These are phyloP conservation scores for Capronia americana DNA, from an alignment of 2,329 filamentous ascomycete species.

Conservation along the genomic window DNA sequence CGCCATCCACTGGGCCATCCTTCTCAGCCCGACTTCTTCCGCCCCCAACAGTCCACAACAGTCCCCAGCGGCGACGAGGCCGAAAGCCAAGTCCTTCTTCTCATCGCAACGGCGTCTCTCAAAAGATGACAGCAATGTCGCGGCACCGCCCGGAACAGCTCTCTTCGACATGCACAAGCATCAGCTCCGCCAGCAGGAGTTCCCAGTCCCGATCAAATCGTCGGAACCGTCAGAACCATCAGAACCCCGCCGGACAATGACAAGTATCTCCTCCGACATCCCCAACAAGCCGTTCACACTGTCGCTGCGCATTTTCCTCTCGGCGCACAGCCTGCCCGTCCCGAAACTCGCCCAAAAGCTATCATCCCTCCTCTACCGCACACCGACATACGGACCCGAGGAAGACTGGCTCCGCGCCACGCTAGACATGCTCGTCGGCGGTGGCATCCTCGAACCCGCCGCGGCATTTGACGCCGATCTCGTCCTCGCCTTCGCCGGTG, in stretches of 20 bases:
- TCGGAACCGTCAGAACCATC: background rate
- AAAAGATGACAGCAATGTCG: conserved; percentile 1
- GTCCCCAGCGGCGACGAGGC: background rate
- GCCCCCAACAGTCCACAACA: background rate
- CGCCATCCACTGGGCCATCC: conserved; percentile 31
- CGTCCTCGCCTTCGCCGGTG: conserved; percentile 26
- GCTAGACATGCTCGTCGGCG: conserved; percentile 20
- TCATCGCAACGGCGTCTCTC: conserved; percentile 6
- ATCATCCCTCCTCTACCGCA: conserved; percentile 21
- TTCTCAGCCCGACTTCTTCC: conserved; percentile 24
- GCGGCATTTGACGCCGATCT: conserved; percentile 21
- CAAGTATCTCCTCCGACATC: conserved; percentile 22
- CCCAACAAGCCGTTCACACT: conserved; percentile 20
- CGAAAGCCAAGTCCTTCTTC: conserved; percentile 23
- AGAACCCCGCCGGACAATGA: conserved; percentile 13
- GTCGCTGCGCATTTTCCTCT: conserved; percentile 24
- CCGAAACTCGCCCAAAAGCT: conserved; percentile 22
- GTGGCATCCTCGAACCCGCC: conserved; percentile 24
- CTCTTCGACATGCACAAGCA: conserved; percentile 36
- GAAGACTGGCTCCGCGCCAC: conserved; percentile 35
- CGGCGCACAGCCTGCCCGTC: conserved; percentile 12
- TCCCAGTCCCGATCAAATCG: conserved; percentile 15
- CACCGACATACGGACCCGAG: conserved; percentile 33
- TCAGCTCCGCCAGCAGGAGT: conserved; percentile 35
- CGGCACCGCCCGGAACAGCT: conserved; percentile 3